Evolutionary conservation across 2,329 filamentous ascomycete species (phyloP), one percentile per base, ranked within the genome.

Genomic region (Nothopassalora personata): DNA sequence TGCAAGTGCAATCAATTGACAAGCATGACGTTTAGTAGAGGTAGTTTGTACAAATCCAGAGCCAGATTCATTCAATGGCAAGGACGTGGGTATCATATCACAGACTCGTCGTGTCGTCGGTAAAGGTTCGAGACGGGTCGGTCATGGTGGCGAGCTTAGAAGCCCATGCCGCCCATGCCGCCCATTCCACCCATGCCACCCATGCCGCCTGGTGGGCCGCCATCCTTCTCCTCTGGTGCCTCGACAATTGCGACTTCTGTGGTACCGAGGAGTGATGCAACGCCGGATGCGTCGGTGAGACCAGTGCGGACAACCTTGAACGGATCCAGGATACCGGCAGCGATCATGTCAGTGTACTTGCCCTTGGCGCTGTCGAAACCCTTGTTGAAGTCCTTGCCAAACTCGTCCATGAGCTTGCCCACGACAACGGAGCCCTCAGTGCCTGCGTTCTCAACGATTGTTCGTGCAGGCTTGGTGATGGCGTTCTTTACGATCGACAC

Each of bases 231-330:
- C 77, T 97, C 93, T 56, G 90, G 84, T 56, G 93, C 94, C 76
- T 99, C 94, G 54, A 97, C 92, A 65, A 99, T 96, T 67, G 94
- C 92, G 59, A 97, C 94, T 81, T 99, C 94, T 61, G 94, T 99
- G 66, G 94, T 99, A 74, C 94, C 94, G 62, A 99, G 89, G 62
- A 99, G 86, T 56, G 93, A 97, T 56, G 94, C 94, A 70, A 99
- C 94, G 79, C 94, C 94, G 73, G 88, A 93, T 69, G 94, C 94
- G 71, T 99, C 94, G 72, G 92, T 85, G 60, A 99, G 87, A 72
- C 91, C 93, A 64, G 94, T 99, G 72, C 94, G 91, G 73, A 99
- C 94, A 69, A 99, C 94, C 89, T 99, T 99, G 84, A 99, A 89
- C 66, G 94, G 94, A 76, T 99, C 94, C 61, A 99, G 89, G 77